Evolutionary conservation across 306 rosid species (phyloP), one percentile per base, ranked within the genome.

Genomic region (Dalbergia oliveri): DNA sequence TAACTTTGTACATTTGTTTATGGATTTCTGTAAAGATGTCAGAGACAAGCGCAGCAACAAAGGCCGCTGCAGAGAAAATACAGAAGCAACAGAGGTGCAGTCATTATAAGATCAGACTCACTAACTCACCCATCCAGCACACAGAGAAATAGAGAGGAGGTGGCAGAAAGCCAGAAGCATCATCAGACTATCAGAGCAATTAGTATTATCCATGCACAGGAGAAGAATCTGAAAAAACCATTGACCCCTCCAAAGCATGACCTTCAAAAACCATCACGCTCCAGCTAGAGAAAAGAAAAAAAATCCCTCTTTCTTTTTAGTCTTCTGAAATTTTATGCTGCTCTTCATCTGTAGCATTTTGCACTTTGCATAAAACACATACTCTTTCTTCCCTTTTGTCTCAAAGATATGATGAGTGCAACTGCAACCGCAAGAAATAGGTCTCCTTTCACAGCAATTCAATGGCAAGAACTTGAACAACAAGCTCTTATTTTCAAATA

Each of bases 381-480:
- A 51, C 23, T 51, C 45, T 49, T 51, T 69, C 19, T 51, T 69
- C 19, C 51, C 5, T 73, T 73, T 79, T 44, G 37, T 69, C 66
- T 79, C 43, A 11, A 14, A 14, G 63, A 77, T 77, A 88, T 84
- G 95, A 73, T 89, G 88, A 88, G 73, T 76, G 83, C 84, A 70
- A 85, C 66, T 83, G 85, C 82, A 61, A 81, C 69, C 79, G 70
- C 88, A 64, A 88, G 88, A 68, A 89, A 82, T 58, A 90, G 88
- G 88, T 88, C 91, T 54, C 94, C 89, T 78, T 96, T 96, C 88
- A 91, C 99, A 51, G 76, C 94, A 81, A 75, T 89, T 50, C 99
- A 96, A 70, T 96, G 99, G 99, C 99, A 96, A 77, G 99, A 96
- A 75, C 98, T 96, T 59, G 99, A 96, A 66, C 98, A 93, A 57